Percentiles rank a stretch among this genome's conserved stretches.
Evolutionary conservation across 1,139 yeast species (phyloP).

Genomic region (Barnettozyma hawaiiensis): DNA sequence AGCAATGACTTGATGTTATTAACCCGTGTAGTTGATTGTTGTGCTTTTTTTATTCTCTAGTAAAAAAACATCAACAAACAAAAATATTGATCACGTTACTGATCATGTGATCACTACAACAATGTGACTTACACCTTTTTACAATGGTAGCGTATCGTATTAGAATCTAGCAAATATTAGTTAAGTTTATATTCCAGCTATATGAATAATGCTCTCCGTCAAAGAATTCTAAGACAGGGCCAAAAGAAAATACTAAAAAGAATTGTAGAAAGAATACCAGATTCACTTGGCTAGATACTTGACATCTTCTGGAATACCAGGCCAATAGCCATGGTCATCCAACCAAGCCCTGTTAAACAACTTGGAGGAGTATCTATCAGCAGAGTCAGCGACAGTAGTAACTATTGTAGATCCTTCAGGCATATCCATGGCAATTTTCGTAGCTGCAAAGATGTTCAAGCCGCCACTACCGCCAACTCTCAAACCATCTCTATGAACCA

Average conservation of each 20-base stretch:
- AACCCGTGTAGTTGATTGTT: background rate
- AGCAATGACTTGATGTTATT: background rate
- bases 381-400: constrained; percentile 80
- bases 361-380: constrained; percentile 80
- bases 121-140: no score
- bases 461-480: constrained; percentile 88
- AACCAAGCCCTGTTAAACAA: constrained; percentile 76
- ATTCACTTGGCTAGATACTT: constrained; percentile 19
- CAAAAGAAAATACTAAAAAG: no score
- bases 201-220: no score
- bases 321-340: constrained; percentile 57
- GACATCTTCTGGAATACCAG: constrained; percentile 63
- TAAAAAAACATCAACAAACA: background rate
- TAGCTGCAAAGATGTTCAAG: constrained; percentile 77
- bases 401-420: constrained; percentile 86
- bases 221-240: no score
- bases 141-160: no score
- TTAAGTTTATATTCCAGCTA: no score
- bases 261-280: no score
- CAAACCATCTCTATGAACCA: constrained; percentile 83
- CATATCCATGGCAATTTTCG: constrained; percentile 58
- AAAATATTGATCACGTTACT: no score
- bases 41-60: background rate
- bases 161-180: no score
- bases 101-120: no score